Conservation (phyloP, 2,329 filamentous ascomycete genomes). For the Fusarium chuoi region DNA sequence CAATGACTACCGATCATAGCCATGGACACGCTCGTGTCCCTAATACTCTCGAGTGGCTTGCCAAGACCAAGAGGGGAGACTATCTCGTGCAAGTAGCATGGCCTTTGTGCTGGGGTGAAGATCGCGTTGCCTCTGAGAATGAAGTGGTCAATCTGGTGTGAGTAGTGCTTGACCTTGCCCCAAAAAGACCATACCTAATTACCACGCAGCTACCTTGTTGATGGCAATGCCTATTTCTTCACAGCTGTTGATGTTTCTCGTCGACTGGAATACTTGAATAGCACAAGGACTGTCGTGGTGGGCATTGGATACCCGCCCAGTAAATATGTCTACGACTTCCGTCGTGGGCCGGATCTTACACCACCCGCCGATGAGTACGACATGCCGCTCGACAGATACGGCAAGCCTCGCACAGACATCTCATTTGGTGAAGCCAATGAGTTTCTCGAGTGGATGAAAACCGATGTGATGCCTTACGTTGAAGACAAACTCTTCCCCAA, state of each 20-base stretch:
- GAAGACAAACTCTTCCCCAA: slow-evolving; percentile 42
- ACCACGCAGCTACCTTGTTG: slow-evolving; percentile 46
- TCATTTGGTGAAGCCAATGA: slow-evolving; percentile 55
- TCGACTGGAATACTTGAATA: slow-evolving; percentile 41
- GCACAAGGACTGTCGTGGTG: slow-evolving; percentile 45
- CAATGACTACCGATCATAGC: slow-evolving; percentile 16
- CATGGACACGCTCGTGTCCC: slow-evolving; percentile 38
- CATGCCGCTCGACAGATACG: slow-evolving; percentile 37
- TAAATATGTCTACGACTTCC: slow-evolving; percentile 44
- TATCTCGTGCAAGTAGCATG: slow-evolving; percentile 48
- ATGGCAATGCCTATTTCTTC: slow-evolving; percentile 51
- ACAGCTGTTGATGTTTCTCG: slow-evolving; percentile 47
- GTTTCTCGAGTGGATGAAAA: slow-evolving; percentile 57
- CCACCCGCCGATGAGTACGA: slow-evolving; percentile 44
- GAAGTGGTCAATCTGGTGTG: slow-evolving; percentile 43
- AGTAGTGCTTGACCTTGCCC: background rate
- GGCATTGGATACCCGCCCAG: slow-evolving; percentile 48
- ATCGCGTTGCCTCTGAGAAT: slow-evolving; percentile 36
- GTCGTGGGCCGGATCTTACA: slow-evolving; percentile 47
- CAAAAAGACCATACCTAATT: background rate
- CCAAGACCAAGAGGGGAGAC: slow-evolving; percentile 42
- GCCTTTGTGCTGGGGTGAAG: slow-evolving; percentile 44
- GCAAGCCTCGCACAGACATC: slow-evolving; percentile 41
- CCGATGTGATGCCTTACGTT: slow-evolving; percentile 50
- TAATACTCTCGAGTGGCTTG: slow-evolving; percentile 43